Base-by-base conservation (phyloP, 345 rosid species). In the Adansonia digitata region DNA sequence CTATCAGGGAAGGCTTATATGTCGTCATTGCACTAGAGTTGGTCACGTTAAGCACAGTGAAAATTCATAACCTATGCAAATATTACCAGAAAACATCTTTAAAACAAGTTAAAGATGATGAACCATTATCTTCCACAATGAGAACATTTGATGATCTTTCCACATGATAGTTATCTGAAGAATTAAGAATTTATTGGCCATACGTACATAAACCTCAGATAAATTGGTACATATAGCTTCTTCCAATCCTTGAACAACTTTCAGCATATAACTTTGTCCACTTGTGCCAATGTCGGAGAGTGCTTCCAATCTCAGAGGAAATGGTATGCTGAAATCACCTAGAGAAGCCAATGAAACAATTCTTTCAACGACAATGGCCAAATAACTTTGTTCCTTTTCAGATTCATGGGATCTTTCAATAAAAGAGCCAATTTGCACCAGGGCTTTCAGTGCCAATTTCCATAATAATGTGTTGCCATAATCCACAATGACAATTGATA, bases 371-470 rank as follows among this genome's bases (percentile, higher is more conserved):
- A 93, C 91, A 65, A 86, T 85, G 77, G 24, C 71, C 85, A 83
- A 82, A 80, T 88, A 94, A 82, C 86, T 86, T 74, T 61, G 53
- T 74, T 61, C 81, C 82, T 86, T 92, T 71, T 89, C 94, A 51
- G 75, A 72, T 46, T 93, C 92, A 34, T 80, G 71, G 83, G 61
- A 81, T 52, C 52, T 83, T 52, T 87, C 79, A 82, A 91, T 77
- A 81, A 80, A 89, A 40, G 85, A 86, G 80, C 97, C 97, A 80
- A 93, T 85, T 68, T 84, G 80, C 69, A 85, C 90, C 27, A 92
- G 82, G 39, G 96, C 94, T 76, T 86, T 90, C 84, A 94, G 72
- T 34, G 91, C 86, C 76, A 87, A 78, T 79, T 84, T 89, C 97
- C 98, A 92, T 70, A 78, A 43, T 45, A 76, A 56, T 67, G 84